phyloP scores from a whole-genome alignment of 805 yeast species.

The Saccharomycopsis sp. region DNA sequence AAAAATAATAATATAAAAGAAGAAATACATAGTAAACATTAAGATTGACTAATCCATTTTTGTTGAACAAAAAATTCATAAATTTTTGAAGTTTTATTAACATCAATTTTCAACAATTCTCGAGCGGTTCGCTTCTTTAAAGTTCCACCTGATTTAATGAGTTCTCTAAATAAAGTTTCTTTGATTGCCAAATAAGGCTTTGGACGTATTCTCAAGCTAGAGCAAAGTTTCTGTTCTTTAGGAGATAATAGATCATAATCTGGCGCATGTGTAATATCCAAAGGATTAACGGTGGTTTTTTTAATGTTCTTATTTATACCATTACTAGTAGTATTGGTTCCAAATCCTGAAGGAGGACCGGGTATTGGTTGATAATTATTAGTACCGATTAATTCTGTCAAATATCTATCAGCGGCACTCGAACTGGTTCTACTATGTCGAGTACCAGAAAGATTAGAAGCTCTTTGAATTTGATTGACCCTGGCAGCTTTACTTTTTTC shows the following conservation, averaged over 20 bases:
- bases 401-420: constrained; percentile 10
- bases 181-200: constrained; percentile 92
- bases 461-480: constrained; percentile 49
- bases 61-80: constrained; percentile 90
- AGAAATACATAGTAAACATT: not conserved
- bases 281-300: constrained; percentile 38
- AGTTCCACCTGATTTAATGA: constrained; percentile 74
- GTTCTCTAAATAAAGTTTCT: constrained; percentile 78
- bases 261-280: constrained; percentile 66
- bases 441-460: constrained; percentile 25
- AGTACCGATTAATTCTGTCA: constrained; percentile 12
- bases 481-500: constrained; percentile 80
- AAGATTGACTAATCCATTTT: constrained; percentile 50
- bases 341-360: not conserved
- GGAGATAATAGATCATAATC: constrained; percentile 74
- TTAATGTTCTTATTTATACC: not conserved
- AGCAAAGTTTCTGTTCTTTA: constrained; percentile 84
- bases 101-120: constrained; percentile 75
- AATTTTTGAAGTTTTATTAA: constrained; percentile 73
- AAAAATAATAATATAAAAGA: no score
- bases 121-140: constrained; percentile 79
- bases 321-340: not conserved
- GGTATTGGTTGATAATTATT: not conserved
- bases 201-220: constrained; percentile 75
- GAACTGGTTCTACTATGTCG: constrained; percentile 27